Conservation (phyloP, 495 filamentous ascomycete genomes). For the Copromyces sp. region DNA sequence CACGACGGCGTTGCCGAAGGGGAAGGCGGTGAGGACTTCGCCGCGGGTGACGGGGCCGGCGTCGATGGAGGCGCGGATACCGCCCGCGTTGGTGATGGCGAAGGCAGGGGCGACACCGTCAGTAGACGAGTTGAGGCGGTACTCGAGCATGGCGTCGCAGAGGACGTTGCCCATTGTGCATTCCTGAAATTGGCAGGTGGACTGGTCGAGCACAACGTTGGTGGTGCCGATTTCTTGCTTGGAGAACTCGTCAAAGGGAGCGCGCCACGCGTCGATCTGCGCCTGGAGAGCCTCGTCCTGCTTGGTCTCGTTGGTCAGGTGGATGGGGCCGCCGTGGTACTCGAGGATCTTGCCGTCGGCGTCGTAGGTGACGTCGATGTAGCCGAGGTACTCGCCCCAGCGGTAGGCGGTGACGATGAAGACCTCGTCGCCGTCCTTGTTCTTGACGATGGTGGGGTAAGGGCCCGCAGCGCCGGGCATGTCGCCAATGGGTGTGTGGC, state of each 20-base stretch:
- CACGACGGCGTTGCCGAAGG: conserved; percentile 47
- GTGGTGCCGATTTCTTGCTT: conserved; percentile 36
- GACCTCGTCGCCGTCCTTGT: conserved; percentile 48
- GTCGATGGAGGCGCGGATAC: conserved; percentile 47
- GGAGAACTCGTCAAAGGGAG: conserved; percentile 41
- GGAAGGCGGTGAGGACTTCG: conserved; percentile 45
- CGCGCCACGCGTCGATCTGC: conserved; percentile 41
- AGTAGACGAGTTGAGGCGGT: conserved; percentile 30
- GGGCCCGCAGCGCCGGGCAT: conserved; percentile 37
- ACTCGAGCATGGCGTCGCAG: conserved; percentile 42
- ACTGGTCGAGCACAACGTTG: conserved; percentile 38
- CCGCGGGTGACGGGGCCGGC: conserved; percentile 41
- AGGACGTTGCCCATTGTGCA: conserved; percentile 45
- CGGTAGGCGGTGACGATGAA: conserved; percentile 50
- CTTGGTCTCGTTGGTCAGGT: conserved; percentile 42
- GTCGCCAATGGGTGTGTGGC: conserved; percentile 47
- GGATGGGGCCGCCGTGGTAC: conserved; percentile 47
- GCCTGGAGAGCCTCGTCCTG: conserved; percentile 41
- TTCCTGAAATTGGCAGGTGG: conserved; percentile 40
- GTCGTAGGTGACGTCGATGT: conserved; percentile 48
- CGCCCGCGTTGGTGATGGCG: conserved; percentile 46
- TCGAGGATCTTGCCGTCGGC: conserved; percentile 39
- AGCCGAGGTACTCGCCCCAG: conserved; percentile 52
- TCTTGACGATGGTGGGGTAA: conserved; percentile 47
- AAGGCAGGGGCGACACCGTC: conserved; percentile 27